These are phyloP conservation scores for Trichosphaerium sp. DNA, from an alignment of 78 protist species.

Conservation along the genomic window DNA sequence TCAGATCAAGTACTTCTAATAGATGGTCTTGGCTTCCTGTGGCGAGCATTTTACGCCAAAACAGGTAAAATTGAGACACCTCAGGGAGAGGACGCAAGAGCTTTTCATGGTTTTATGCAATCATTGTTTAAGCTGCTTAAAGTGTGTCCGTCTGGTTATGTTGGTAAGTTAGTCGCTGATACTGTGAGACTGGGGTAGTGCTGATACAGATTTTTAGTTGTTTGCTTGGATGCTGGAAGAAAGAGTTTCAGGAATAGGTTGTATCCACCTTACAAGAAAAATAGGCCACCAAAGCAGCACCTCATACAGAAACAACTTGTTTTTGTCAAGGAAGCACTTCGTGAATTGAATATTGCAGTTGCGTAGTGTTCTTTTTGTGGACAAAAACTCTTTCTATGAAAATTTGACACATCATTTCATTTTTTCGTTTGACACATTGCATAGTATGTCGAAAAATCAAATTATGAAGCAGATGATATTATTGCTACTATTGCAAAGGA, in stretches of 20 bases:
- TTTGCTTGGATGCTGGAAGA: no score
- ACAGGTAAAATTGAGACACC: no score
- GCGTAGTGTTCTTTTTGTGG: background rate
- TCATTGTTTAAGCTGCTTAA: conserved; percentile 7
- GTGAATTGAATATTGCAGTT: conserved; percentile 1
- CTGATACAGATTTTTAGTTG: background rate
- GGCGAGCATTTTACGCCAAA: no score
- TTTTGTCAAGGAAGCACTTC: background rate
- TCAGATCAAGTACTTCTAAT: no score
- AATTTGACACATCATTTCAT: no score
- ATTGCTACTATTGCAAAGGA: conserved; percentile 22
- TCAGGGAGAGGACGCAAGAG: no score
- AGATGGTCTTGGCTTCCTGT: no score
- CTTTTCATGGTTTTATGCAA: conserved; percentile 15
- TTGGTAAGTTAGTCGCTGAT: conserved; percentile 8
- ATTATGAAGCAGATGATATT: conserved; percentile 41
- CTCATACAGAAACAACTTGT: conserved; percentile 10
- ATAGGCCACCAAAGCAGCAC: conserved; percentile 20
- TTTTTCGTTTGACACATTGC: no score
- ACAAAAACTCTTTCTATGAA: background rate
- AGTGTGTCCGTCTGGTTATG: background rate
- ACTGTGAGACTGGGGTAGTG: conserved; percentile 10
- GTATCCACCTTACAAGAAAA: conserved; percentile 24
- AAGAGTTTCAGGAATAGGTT: conserved; percentile 19
- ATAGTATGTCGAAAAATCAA: no score